These are phyloP conservation scores for Phytopythium ostracodes DNA, from an alignment of 352 stramenopile species.

Conservation along the genomic window DNA sequence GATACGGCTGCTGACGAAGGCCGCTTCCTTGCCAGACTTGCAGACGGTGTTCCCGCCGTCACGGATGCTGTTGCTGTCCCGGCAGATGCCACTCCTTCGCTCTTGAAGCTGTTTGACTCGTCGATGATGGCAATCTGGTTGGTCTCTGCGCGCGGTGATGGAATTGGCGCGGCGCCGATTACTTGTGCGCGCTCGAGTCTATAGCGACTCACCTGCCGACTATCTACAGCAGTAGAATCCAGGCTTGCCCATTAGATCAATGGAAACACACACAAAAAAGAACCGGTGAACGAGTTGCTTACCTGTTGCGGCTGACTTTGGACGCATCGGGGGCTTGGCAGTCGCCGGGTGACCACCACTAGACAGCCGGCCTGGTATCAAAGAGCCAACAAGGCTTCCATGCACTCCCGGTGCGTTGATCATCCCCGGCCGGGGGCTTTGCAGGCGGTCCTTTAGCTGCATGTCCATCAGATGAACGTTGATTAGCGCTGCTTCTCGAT, in stretches of 20 bases:
- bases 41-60: too few relatives aligned
- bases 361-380: neutral
- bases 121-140: neutral
- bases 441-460: slow-evolving; percentile 49
- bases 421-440: slow-evolving; percentile 33
- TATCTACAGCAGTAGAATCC: slow-evolving; percentile 6
- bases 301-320: slow-evolving; percentile 29
- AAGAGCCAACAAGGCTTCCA: neutral
- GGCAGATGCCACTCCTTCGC: slow-evolving; percentile 3
- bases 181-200: slow-evolving; percentile 30
- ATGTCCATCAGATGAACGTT: neutral
- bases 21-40: neutral
- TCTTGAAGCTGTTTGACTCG: slow-evolving; percentile 15
- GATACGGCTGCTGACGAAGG: slow-evolving; percentile 5
- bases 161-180: neutral
- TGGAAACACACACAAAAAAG: neutral
- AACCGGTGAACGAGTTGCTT: neutral
- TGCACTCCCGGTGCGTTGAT: neutral
- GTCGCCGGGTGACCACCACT: neutral
- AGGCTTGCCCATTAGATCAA: neutral
- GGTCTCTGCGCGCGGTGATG: neutral
- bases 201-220: slow-evolving; percentile 31
- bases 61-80: neutral
- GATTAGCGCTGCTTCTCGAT: neutral
- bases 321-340: slow-evolving; percentile 32